phyloP scores from a whole-genome alignment of 1,284 basidiomycete species.

The Moesziomyces parantarcticus region DNA sequence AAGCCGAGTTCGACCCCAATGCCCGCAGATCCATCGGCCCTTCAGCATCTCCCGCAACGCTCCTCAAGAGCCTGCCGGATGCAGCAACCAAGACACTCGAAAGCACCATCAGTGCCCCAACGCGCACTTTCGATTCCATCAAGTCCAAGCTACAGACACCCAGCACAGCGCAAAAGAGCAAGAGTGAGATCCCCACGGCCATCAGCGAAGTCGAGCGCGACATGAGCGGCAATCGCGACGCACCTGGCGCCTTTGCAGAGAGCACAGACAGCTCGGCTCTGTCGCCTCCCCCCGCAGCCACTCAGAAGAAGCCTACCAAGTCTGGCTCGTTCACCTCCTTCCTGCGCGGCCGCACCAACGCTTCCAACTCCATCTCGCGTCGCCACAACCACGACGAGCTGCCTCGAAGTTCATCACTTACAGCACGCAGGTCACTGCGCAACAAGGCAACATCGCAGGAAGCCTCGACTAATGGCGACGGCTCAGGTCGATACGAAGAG shows the following conservation, averaged over 20 bases:
- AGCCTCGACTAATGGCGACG: too few relatives aligned
- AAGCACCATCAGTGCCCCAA: constrained; percentile 25
- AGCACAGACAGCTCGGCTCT: neutral
- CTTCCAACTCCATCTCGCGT: neutral
- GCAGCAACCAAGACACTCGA: constrained; percentile 18
- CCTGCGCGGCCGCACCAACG: constrained; percentile 6
- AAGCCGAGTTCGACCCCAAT: constrained; percentile 15
- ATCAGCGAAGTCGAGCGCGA: constrained; percentile 21
- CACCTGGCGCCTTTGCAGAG: constrained; percentile 13
- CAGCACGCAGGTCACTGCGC: constrained; percentile 5
- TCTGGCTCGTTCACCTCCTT: constrained; percentile 18
- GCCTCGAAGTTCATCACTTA: neutral
- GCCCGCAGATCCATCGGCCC: constrained; percentile 3
- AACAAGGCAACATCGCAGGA: neutral
- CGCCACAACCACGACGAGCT: constrained; percentile 6
- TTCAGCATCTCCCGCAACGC: constrained; percentile 10
- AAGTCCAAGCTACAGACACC: constrained; percentile 30
- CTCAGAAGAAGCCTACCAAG: neutral
- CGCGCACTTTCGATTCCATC: constrained; percentile 29
- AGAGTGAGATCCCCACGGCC: constrained; percentile 29
- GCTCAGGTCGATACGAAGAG: constrained; percentile 5
- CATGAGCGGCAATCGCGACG: constrained; percentile 20
- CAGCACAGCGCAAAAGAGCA: constrained; percentile 32
- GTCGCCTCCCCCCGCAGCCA: neutral
- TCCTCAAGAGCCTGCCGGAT: constrained; percentile 31